Evolutionary conservation across 2,329 filamentous ascomycete species (phyloP), one percentile per base, ranked within the genome.

Genomic region (Dothideomycetes sp.): DNA sequence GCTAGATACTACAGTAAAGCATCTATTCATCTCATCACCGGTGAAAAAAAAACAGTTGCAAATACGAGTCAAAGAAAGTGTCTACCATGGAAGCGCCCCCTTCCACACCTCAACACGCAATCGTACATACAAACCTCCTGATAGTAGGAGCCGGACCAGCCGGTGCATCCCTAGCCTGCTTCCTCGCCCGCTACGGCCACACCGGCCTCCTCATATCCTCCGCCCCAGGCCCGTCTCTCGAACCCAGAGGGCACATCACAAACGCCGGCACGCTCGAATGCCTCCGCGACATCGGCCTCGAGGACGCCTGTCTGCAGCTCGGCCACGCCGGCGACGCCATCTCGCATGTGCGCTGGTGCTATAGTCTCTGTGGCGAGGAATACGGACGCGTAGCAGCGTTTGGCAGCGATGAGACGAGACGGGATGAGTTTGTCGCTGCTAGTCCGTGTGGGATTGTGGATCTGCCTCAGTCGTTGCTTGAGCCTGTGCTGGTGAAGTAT

Each of bases 171-270:
- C 14, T 17, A 5, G 32, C 32, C 14, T 18, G 11, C 10, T 17
- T 34, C 5, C 32, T 34, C 7, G 32, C n/a, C 15, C 16, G n/a
- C 4, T 17, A 16, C 15, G 51, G 50, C 2, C 52, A 72, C 3
- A 68, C 57, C 19, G 75, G 75, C 1, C 62, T 78, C 33, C 65
- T 78, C 45, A 61, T 79, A 37, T 64, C 65, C 5, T 51, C 62
- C 2, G 64, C 67, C 0, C 54, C 70, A 0, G 64, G 66, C 3
- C 74, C 68, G 1, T 71, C 74, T 2, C 59, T 71, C 41, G 76
- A 73, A 2, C 75, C 75, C 1, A 60, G 75, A 18, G 75, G 74
- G 1, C 75, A 79, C 50, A 73, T 77, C 41, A 76, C 70, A 32
- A 79, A 77, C 50, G 70, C 70, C 54, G 72, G 72, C 0, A 71